Evolutionary conservation across 2,329 filamentous ascomycete genomes (phyloP), one percentile per base, ranked within the genome.

Genomic region (Fusarium pininemorale): DNA sequence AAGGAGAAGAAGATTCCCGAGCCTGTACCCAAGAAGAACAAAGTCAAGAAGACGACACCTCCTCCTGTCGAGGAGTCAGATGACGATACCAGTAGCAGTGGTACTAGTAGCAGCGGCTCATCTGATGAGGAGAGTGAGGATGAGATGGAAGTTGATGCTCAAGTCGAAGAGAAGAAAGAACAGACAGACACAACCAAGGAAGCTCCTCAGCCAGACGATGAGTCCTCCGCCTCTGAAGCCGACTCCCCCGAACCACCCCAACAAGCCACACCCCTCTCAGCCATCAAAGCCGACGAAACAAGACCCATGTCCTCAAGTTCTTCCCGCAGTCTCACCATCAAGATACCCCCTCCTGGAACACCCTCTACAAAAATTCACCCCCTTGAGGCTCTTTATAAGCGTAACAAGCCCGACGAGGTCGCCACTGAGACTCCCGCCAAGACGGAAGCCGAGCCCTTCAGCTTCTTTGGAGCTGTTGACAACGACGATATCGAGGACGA

Each of bases 371-470:
- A 83, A 66, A 85, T 98, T 1, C 96, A 98, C 76, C 96, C 96
- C 1, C 88, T 98, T 4, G 95, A 98, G 84, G 94, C 94, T 1
- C 88, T 98, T 6, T 99, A 97, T 87, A 98, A 98, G 84, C 90
- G 90, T 9, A 83, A 89, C 37, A 87, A 90, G 41, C 81, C 85
- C 38, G 81, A 82, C 8, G 82, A 80, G 69, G 74, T 84, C 77
- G 57, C 82, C 72, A 32, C 84, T 76, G 58, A 74, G 41, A 73
- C 79, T 1, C 73, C 80, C 41, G 70, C 78, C 67, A 69, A 85
- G 78, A 74, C 88, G 77, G 74, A 88, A 84, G 68, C 89, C 80
- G 62, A 92, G 85, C 76, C 85, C 16, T 98, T 98, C 82, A 94
- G 88, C 80, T 98, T 98, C 84, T 98, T 98, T 80, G 86, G 83